These are phyloP conservation scores for Curvularia spicifera DNA, from an alignment of 2,329 filamentous ascomycete genomes.

Conservation along the genomic window DNA sequence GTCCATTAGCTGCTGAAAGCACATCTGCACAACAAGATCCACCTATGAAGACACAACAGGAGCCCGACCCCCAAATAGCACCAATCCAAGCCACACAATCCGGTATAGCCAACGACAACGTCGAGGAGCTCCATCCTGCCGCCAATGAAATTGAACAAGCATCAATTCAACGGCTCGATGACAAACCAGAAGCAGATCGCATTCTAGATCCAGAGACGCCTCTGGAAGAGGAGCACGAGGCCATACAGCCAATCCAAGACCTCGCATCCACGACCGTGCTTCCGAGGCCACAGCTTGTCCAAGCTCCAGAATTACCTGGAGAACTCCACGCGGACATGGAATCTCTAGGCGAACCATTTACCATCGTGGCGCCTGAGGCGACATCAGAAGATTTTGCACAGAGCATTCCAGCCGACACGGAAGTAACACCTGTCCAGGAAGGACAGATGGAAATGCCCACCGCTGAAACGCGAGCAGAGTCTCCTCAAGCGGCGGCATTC, in stretches of 20 bases:
- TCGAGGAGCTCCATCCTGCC: slow-evolving; percentile 3
- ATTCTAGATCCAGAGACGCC: slow-evolving; percentile 5
- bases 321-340: not conserved
- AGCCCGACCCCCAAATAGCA: slow-evolving; percentile 5
- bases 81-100: slow-evolving; percentile 6
- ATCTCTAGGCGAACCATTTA: not conserved
- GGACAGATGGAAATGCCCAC: slow-evolving; percentile 2
- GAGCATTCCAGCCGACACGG: not conserved
- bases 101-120: slow-evolving; percentile 7
- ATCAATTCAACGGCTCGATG: slow-evolving; percentile 13
- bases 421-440: slow-evolving; percentile 3
- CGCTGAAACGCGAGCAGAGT: slow-evolving; percentile 3
- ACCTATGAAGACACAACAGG: slow-evolving; percentile 13
- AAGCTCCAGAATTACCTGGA: slow-evolving; percentile 4
- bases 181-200: slow-evolving; percentile 13
- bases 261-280: slow-evolving; percentile 4
- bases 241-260: slow-evolving; percentile 7
- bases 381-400: slow-evolving; percentile 5
- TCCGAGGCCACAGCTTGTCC: not conserved
- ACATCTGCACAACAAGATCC: slow-evolving; percentile 13
- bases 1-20: slow-evolving; percentile 6
- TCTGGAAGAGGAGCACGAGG: slow-evolving; percentile 5
- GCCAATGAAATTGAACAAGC: slow-evolving; percentile 5
- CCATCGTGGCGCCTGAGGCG: not conserved
- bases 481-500: slow-evolving; percentile 4